phyloP scores from a whole-genome alignment of 2,329 filamentous ascomycete genomes.

The Sporothrix dimorphospora region DNA sequence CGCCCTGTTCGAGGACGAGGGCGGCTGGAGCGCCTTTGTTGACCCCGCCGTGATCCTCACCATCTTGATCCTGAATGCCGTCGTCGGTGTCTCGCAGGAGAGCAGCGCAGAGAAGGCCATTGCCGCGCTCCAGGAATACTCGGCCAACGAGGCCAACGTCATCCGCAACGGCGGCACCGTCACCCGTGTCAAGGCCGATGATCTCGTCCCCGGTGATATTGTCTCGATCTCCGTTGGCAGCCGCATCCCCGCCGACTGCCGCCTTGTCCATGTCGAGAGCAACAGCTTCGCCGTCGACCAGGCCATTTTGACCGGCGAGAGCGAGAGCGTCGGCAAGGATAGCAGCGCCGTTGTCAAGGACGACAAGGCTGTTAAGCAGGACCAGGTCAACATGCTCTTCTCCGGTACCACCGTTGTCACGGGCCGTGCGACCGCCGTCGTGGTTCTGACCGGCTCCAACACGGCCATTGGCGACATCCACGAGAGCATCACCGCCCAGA shows the following conservation, averaged over 20 bases:
- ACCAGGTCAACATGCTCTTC: conserved; percentile 97
- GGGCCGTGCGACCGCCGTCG: conserved; percentile 87
- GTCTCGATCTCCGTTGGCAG: conserved; percentile 87
- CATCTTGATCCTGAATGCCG: conserved; percentile 92
- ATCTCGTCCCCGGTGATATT: conserved; percentile 92
- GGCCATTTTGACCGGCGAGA: conserved; percentile 95
- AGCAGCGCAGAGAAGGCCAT: conserved; percentile 98
- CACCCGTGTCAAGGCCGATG: conserved; percentile 88
- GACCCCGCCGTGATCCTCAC: conserved; percentile 95
- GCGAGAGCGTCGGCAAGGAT: conserved; percentile 93
- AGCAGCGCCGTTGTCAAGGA: conserved; percentile 68
- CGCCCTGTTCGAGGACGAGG: conserved; percentile 88
- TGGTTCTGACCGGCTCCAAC: conserved; percentile 83
- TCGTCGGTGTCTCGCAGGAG: conserved; percentile 97
- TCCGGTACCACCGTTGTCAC: conserved; percentile 97
- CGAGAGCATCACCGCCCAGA: conserved; percentile 96
- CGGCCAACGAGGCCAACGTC: conserved; percentile 95
- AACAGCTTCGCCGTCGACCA: conserved; percentile 98
- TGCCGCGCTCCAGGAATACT: conserved; percentile 97
- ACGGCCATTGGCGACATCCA: conserved; percentile 99
- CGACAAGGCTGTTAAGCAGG: conserved; percentile 87
- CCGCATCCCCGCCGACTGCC: conserved; percentile 92
- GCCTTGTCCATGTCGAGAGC: conserved; percentile 86
- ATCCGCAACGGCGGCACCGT: conserved; percentile 77
- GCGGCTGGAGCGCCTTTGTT: conserved; percentile 96